Evolutionary conservation across 2,329 filamentous ascomycete genomes (phyloP).

Genomic region (Sporothrix euskadiensis): DNA sequence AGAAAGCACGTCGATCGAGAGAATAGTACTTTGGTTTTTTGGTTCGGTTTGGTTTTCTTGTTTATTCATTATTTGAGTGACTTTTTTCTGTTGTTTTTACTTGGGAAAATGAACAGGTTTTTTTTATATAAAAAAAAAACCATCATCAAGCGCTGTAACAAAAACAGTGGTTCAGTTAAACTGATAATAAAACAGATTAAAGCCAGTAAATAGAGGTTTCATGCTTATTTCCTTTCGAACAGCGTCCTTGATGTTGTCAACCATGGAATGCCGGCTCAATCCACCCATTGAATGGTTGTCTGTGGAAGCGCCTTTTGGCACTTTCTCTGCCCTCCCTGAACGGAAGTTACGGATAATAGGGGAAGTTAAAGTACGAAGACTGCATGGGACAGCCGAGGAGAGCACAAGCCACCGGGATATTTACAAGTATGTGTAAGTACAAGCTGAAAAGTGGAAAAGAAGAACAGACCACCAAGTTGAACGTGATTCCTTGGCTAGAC

Average conservation of each 20-base stretch:
- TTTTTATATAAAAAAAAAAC: not conserved
- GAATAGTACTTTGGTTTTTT: not conserved
- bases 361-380: not conserved
- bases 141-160: too few relatives aligned
- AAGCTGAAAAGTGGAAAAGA: not conserved
- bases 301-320: not conserved
- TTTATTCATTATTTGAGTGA: too few relatives aligned
- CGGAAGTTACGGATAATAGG: not conserved
- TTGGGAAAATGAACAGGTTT: too few relatives aligned
- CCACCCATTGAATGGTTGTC: not conserved
- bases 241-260: not conserved
- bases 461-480: not conserved
- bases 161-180: not conserved
- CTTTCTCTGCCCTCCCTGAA: too few relatives aligned
- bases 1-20: too few relatives aligned
- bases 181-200: not conserved
- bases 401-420: slow-evolving; percentile 7
- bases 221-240: not conserved
- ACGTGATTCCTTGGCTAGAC: not conserved
- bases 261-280: not conserved
- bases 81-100: not conserved
- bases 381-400: not conserved
- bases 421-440: not conserved
- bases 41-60: too few relatives aligned
- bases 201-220: not conserved